A percentile compares a stretch with the other conserved stretches of the same genome.
Evolutionary conservation across 441 rosid genomes (phyloP).

Genomic region (Pelargonium cotyledonis): DNA sequence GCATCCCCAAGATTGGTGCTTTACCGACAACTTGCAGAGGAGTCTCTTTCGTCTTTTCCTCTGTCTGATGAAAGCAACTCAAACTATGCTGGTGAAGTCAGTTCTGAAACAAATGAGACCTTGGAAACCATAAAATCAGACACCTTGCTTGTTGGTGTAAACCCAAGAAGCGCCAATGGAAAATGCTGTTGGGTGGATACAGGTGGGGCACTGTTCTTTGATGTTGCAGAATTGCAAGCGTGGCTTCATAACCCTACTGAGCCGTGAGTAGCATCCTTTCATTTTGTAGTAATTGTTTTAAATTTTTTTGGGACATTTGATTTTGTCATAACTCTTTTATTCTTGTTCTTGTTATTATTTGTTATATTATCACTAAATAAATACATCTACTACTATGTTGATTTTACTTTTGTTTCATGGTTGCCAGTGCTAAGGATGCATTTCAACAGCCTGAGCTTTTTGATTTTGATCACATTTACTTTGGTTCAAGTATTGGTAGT

Average conservation of each 20-base stretch:
- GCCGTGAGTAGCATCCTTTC: slow-evolving; percentile 37
- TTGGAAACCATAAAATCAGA: slow-evolving; percentile 32
- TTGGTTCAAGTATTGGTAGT: slow-evolving; percentile 51
- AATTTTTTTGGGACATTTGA: not conserved
- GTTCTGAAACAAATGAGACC: slow-evolving; percentile 24
- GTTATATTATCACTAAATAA: not conserved
- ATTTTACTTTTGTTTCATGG: slow-evolving; percentile 21
- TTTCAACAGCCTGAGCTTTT: slow-evolving; percentile 84
- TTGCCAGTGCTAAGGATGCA: slow-evolving; percentile 49
- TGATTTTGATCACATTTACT: slow-evolving; percentile 87
- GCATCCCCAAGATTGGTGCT: slow-evolving; percentile 92
- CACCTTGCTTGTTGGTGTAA: slow-evolving; percentile 48
- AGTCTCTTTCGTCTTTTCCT: slow-evolving; percentile 92
- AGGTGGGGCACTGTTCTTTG: slow-evolving; percentile 73
- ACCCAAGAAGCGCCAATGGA: slow-evolving; percentile 51
- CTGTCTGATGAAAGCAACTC: slow-evolving; percentile 48
- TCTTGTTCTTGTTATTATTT: not conserved
- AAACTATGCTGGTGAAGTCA: slow-evolving; percentile 25
- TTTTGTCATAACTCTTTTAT: not conserved
- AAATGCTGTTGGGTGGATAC: slow-evolving; percentile 97
- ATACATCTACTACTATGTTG: slow-evolving; percentile 10
- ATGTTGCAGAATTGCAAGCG: slow-evolving; percentile 49
- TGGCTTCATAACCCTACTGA: slow-evolving; percentile 56
- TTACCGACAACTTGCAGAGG: slow-evolving; percentile 85
- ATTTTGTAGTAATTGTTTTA: slow-evolving; percentile 9